These are phyloP conservation scores for Oxytropis ochrocephala DNA, from an alignment of 306 rosid genomes.

Conservation along the genomic window DNA sequence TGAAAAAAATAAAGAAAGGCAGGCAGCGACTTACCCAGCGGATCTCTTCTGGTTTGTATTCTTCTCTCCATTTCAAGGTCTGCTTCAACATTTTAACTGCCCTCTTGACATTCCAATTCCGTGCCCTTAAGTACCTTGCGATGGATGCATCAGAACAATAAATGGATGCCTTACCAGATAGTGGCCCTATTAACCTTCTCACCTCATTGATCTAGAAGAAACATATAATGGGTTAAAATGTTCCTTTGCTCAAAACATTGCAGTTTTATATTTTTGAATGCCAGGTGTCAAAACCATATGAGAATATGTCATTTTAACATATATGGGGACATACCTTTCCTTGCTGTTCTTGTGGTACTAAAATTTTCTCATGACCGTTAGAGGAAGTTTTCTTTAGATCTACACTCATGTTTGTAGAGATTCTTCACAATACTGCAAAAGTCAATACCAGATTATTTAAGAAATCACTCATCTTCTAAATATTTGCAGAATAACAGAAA, in stretches of 20 bases:
- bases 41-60: constrained; percentile 81
- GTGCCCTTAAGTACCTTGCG: constrained; percentile 65
- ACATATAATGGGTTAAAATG: neutral
- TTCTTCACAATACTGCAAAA: constrained; percentile 28
- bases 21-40: constrained; percentile 57
- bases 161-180: constrained; percentile 51
- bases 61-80: constrained; percentile 75
- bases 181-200: constrained; percentile 55
- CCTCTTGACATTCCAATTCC: constrained; percentile 92
- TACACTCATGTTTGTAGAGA: constrained; percentile 44
- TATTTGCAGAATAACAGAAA: constrained; percentile 10
- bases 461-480: constrained; percentile 9
- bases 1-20: neutral
- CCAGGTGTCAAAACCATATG: constrained; percentile 1
- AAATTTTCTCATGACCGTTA: constrained; percentile 36
- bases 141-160: constrained; percentile 80
- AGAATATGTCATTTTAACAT: neutral
- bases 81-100: constrained; percentile 76
- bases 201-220: constrained; percentile 69
- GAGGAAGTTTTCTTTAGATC: constrained; percentile 45
- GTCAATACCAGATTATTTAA: constrained; percentile 9
- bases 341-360: constrained; percentile 53
- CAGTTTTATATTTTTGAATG: constrained; percentile 1
- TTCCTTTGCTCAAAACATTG: neutral
- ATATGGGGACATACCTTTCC: constrained; percentile 44